Evolutionary conservation across 75 land plant genomes (phyloP), one percentile per base, ranked within the genome.

Genomic region (Sequoia sempervirens): DNA sequence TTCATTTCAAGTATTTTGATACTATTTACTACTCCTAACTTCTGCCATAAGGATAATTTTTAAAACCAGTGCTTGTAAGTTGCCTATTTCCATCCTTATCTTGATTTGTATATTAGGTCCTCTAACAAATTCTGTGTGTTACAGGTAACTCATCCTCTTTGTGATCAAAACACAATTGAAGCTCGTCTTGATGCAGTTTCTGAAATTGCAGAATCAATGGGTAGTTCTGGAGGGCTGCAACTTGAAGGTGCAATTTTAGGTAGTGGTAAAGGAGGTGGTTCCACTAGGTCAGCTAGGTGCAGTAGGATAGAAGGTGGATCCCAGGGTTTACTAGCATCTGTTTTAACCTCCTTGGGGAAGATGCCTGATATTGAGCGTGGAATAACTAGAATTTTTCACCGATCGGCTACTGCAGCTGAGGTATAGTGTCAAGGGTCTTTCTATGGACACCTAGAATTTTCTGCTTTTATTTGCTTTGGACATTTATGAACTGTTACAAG

Each of bases 121-220:
- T 45, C n/a, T 23, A 56, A 40, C 43, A 20, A 23, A 75, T 38
- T 82, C 41, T 50, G 6, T 82, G 72, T 40, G 47, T 79, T 82
- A 36, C 95, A 97, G 98, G 91, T 97, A 36, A 90, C 91, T 56
- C 99, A 94, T 73, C 99, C 99, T 53, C 86, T 97, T 56, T 88
- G 91, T 82, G 95, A 96, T 78, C 89, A 89, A 87, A 89, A 86
- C 58, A 87, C 85, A 83, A 96, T 97, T 81, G 70, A 80, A 84
- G 94, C 96, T 81, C 91, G 98, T 46, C 93, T 96, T 85, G 98
- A 96, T 87, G 99, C 98, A 40, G 99, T 97, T 88, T 88, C 96
- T 54, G 98, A 97, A 86, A 93, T 97, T 88, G 88, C 88, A 36
- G 91, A 93, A 37, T 94, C 93, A 14, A 91, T 97, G 91, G 89